Evolutionary conservation across 192 early-diverging fungal species (phyloP).

Genomic region (Coemansia interrupta): DNA sequence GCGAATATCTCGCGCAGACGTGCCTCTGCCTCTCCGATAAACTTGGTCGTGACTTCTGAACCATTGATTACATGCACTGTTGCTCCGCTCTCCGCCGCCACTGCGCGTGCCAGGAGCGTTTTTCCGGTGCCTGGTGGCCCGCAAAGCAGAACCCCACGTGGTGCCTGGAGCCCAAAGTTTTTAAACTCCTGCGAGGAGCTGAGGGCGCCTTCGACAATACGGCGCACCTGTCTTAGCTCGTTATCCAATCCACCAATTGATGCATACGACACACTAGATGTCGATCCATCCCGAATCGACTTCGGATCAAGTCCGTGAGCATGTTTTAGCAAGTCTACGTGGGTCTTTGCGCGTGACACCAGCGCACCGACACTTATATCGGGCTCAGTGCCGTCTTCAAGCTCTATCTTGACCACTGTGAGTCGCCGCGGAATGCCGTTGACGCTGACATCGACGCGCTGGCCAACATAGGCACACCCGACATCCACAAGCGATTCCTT

Average conservation of each 20-base stretch:
- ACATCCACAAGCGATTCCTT: slow-evolving; percentile 30
- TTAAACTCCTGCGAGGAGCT: slow-evolving; percentile 67
- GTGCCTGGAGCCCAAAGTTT: slow-evolving; percentile 78
- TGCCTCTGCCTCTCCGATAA: slow-evolving; percentile 90
- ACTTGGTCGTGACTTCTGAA: slow-evolving; percentile 84
- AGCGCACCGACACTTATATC: slow-evolving; percentile 6
- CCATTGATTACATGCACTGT: slow-evolving; percentile 84
- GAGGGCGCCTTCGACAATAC: slow-evolving; percentile 80
- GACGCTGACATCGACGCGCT: slow-evolving; percentile 32
- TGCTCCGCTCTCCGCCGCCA: slow-evolving; percentile 71
- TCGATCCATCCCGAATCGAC: background rate
- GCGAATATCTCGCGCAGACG: slow-evolving; percentile 75
- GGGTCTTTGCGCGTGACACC: slow-evolving; percentile 3
- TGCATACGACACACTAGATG: background rate
- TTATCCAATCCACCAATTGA: slow-evolving; percentile 76
- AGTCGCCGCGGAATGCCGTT: slow-evolving; percentile 20
- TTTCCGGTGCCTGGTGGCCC: slow-evolving; percentile 97
- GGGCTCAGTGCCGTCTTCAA: background rate
- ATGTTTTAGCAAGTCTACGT: background rate
- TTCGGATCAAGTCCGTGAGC: too few relatives aligned
- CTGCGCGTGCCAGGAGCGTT: slow-evolving; percentile 86
- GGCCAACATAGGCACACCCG: slow-evolving; percentile 20
- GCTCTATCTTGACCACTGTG: slow-evolving; percentile 8
- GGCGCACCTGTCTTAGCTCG: slow-evolving; percentile 70
- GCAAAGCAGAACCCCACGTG: slow-evolving; percentile 83